Evolutionary conservation across 371 early-diverging fungal genomes (phyloP), one percentile per base, ranked within the genome.

Genomic region (Entomophthora muscae): DNA sequence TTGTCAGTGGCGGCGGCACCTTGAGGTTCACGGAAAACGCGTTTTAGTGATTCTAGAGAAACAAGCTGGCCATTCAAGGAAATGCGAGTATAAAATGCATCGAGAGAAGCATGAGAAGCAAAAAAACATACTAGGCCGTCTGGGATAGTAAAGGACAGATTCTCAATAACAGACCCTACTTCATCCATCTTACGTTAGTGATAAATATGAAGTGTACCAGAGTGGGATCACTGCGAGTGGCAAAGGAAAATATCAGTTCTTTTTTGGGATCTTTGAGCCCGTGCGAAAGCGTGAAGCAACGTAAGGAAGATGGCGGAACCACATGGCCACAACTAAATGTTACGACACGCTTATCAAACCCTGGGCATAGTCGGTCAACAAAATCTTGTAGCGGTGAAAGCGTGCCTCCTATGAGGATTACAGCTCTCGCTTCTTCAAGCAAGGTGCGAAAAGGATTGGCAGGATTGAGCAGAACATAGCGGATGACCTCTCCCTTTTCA

Each of bases 71-170:
- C 32, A 30, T 64, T 70, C 17, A 56, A 54, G n/a, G 54, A 55
- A 54, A 66, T 59, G 24, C 59, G 64, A 32, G 69, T 53, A 30
- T 59, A 28, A 5, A 31, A 63, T 17, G 29, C 10, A 21, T 57
- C 58, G n/a, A 57, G 29, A 26, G 58, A 2, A 3, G 17, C 10
- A 31, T 24, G 31, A 1, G 27, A 26, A 21, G 58, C 30, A 67
- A 99, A 93, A 67, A 98, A 98, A 52, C 85, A 85, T 0, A 98
- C 93, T 3, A 97, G 74, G 1, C 98, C 98, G 65, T 86, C 90
- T 0, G 96, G 96, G n/a, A 95, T 83, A 17, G 89, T 78, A 59
- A 78, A 80, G 58, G 83, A 78, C 2, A 95, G 64, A 59, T 91
- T 89, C 1, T 80, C 76, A 53, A 98, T 67, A 0, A 81, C 70